phyloP scores from a whole-genome alignment of 257 asterid genomes.

The Nicotiana tomentosiformis region DNA sequence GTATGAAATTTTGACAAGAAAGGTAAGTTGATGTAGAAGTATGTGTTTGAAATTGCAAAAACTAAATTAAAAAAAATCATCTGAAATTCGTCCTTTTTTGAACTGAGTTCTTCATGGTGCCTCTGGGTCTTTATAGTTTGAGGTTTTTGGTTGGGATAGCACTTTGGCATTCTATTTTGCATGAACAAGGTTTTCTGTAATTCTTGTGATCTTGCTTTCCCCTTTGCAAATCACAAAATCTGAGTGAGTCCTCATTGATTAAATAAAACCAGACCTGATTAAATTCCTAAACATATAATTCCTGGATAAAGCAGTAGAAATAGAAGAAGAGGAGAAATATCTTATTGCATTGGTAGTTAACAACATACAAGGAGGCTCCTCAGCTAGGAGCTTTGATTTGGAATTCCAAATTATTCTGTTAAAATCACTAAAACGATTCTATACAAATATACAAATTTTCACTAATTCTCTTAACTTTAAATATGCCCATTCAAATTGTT shows the following conservation, averaged over 20 bases:
- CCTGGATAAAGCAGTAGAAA: background rate
- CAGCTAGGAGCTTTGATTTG: background rate
- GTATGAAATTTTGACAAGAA: constrained; percentile 74
- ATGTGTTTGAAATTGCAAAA: background rate
- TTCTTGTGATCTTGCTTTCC: background rate
- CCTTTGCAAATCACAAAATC: background rate
- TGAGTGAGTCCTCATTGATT: background rate
- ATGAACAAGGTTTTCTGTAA: background rate
- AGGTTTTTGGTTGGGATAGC: background rate
- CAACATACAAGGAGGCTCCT: background rate
- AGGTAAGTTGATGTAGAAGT: constrained; percentile 39
- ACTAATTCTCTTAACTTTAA: background rate
- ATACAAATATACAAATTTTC: background rate
- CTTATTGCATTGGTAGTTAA: background rate
- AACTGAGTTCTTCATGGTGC: background rate
- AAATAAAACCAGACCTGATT: background rate
- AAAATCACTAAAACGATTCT: background rate
- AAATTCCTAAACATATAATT: background rate
- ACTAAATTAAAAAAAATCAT: too few relatives aligned
- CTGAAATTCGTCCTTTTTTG: background rate
- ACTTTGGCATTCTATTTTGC: constrained; percentile 4
- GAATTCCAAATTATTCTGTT: background rate
- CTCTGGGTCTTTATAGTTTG: background rate
- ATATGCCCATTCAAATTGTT: background rate
- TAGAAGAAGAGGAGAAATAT: background rate